phyloP scores from a whole-genome alignment of 164 flowering plant species.

The Protea cynaroides region DNA sequence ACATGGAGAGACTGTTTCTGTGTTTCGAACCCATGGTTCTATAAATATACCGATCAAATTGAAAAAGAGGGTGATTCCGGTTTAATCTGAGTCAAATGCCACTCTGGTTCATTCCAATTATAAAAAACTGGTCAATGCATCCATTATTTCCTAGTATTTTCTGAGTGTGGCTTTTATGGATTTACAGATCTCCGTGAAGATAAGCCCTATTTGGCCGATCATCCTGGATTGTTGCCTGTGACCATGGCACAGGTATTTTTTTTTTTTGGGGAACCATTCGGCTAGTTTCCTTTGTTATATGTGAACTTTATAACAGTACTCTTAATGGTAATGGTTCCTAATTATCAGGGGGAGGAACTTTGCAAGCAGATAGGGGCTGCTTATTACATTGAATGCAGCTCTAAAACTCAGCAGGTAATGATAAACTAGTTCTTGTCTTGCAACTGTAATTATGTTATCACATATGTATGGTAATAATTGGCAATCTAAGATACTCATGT shows the following conservation, averaged over 20 bases:
- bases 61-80: too few relatives aligned
- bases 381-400: conserved; percentile 94
- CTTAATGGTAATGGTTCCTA: conserved; percentile 1
- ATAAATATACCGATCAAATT: too few relatives aligned
- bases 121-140: background rate
- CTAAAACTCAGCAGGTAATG: conserved; percentile 96
- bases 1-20: too few relatives aligned
- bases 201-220: conserved; percentile 86
- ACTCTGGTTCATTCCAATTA: background rate
- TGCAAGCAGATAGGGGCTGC: conserved; percentile 89
- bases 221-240: conserved; percentile 88
- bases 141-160: background rate
- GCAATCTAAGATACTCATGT: background rate
- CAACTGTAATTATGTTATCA: background rate
- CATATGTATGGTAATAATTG: background rate
- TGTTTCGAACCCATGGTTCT: too few relatives aligned
- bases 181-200: conserved; percentile 91
- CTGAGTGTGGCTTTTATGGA: conserved; percentile 6
- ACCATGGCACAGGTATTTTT: conserved; percentile 70
- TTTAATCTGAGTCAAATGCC: too few relatives aligned
- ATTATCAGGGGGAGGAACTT: conserved; percentile 89
- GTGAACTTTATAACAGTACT: background rate
- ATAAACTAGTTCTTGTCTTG: background rate
- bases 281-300: background rate
- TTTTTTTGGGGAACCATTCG: conserved; percentile 1